Conservation (phyloP, 2,329 filamentous ascomycete genomes). For the Fusarium ambrosium region DNA sequence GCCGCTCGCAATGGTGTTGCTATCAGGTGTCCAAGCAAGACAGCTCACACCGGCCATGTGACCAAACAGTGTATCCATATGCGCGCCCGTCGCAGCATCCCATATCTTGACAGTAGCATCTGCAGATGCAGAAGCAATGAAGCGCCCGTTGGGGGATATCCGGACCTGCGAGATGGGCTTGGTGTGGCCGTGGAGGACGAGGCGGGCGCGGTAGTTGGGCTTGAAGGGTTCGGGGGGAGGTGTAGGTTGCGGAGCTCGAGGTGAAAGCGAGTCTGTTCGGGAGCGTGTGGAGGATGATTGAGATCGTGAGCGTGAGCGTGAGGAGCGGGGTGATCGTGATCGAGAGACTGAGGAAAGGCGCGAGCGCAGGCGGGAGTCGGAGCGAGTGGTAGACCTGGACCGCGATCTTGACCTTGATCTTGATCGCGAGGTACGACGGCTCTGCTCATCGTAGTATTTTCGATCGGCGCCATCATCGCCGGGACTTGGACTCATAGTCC, state of each 20-base stretch:
- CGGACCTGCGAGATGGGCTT: conserved; percentile 86
- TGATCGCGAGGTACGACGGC: conserved; percentile 50
- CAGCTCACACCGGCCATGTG: conserved; percentile 94
- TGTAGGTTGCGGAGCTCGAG: conserved; percentile 47
- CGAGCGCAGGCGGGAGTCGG: conserved; percentile 52
- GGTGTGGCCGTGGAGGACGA: conserved; percentile 82
- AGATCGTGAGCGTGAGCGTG: conserved; percentile 49
- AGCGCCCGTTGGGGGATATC: conserved; percentile 90
- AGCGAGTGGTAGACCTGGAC: conserved; percentile 55
- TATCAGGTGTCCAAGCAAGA: conserved; percentile 94
- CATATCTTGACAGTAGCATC: conserved; percentile 94
- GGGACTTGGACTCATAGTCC: conserved; percentile 45
- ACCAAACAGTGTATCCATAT: conserved; percentile 90
- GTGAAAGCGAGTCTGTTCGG: conserved; percentile 48
- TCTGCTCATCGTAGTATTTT: conserved; percentile 47
- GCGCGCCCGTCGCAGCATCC: conserved; percentile 81
- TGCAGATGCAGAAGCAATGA: conserved; percentile 91
- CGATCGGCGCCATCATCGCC: conserved; percentile 39
- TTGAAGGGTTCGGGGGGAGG: conserved; percentile 64
- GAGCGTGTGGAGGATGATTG: conserved; percentile 50
- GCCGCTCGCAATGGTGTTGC: conserved; percentile 87
- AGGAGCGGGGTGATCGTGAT: conserved; percentile 50
- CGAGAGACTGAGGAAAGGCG: conserved; percentile 49
- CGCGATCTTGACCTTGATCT: conserved; percentile 51
- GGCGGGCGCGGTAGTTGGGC: conserved; percentile 77